Evolutionary conservation across 2,329 filamentous ascomycete genomes (phyloP), one percentile per base, ranked within the genome.

Genomic region (Ophiobolus disseminans): DNA sequence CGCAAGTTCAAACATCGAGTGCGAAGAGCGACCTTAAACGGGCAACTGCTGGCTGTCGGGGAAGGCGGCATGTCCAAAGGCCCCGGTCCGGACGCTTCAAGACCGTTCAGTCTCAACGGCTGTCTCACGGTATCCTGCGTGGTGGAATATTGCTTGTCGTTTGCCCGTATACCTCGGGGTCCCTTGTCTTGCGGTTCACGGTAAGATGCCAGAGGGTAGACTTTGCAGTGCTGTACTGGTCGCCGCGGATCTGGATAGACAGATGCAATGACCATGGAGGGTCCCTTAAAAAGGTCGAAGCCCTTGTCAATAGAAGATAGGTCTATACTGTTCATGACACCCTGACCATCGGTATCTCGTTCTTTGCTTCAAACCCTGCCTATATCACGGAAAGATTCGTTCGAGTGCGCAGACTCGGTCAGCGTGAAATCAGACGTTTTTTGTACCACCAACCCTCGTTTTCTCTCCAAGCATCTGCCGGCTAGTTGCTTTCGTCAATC

Each of bases 301-400:
- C 40, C 53, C 57, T 48, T 50, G 51, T 55, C 48, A 42, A 58
- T 62, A 63, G 32, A 31, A 34, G 22, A 36, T 37, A 38, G 35
- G 44, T 32, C 32, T 63, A 58, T 60, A 41, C 48, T 43, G 34
- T 19, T 26, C 30, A 28, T 11, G 10, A 10, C 6, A 19, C 45
- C 44, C 49, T 39, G 31, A 50, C 41, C 16, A 40, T 25, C 45
- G 23, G 14, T 43, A 39, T 32, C 28, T 28, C 43, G 16, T 48
- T 50, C 37, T 40, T 36, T 41, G 14, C 39, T 25, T 39, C 34
- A 20, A 45, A 48, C 40, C 53, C 54, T 45, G 48, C 21, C 32
- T n/a, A 40, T 14, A 35, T 25, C 35, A 20, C n/a, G 19, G 30
- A 40, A 37, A 11, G 11, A 21, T 45, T 38, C 43, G 31, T 36